Evolutionary conservation across 208 protist genomes (phyloP).

Genomic region (Histomonas meleagridis): DNA sequence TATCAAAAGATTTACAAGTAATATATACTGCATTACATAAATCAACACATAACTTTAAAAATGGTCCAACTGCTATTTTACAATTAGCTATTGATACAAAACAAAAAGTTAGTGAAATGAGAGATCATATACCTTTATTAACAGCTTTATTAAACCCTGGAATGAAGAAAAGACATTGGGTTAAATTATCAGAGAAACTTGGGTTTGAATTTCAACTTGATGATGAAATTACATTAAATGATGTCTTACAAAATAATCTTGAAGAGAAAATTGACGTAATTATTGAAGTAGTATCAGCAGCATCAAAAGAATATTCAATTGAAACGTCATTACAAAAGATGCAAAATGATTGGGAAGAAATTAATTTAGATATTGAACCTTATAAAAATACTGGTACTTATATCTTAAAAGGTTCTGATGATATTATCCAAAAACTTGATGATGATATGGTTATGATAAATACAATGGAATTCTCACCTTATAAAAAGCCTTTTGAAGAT

Average conservation of each 20-base stretch:
- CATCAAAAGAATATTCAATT: conserved; percentile 83
- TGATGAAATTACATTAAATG: conserved; percentile 59
- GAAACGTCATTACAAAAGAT: conserved; percentile 83
- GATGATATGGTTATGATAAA: conserved; percentile 44
- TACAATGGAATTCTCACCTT: conserved; percentile 56
- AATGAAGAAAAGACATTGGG: conserved; percentile 59
- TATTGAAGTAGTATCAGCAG: conserved; percentile 69
- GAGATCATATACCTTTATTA: conserved; percentile 76
- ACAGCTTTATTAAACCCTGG: conserved; percentile 71
- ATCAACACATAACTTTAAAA: conserved; percentile 19
- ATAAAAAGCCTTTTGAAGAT: conserved; percentile 58
- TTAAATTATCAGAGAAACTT: conserved; percentile 66
- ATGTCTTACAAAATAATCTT: conserved; percentile 67
- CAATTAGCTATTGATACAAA: conserved; percentile 1
- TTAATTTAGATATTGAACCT: conserved; percentile 48
- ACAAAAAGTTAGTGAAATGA: conserved; percentile 76
- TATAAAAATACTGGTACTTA: conserved; percentile 60
- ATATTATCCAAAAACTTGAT: conserved; percentile 41
- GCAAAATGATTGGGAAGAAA: conserved; percentile 48
- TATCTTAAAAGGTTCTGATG: conserved; percentile 33
- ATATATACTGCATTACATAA: conserved; percentile 6
- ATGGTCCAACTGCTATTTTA: background rate
- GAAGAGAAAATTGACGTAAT: conserved; percentile 69
- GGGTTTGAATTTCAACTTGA: conserved; percentile 54
- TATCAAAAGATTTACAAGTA: conserved; percentile 38